Evolutionary conservation across 768 basidiomycete species (phyloP), one percentile per base, ranked within the genome.

Genomic region (Lactifluus echinatus): DNA sequence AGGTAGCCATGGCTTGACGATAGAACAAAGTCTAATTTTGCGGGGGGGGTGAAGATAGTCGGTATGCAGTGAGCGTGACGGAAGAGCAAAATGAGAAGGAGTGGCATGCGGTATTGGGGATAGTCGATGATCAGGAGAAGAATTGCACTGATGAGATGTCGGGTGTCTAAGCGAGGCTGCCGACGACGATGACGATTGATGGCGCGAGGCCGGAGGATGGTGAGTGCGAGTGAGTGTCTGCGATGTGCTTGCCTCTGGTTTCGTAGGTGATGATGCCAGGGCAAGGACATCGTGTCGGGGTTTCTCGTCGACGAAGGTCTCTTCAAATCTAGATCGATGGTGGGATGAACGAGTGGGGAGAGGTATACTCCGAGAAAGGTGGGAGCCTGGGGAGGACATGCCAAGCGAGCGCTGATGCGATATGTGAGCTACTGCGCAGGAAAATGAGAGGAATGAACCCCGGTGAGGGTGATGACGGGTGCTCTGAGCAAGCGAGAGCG

Each of bases 1-100:
- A 36, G 91, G 91, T 26, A 85, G 70, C 86, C 87, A 93, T 50
- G 87, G 81, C 61, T 78, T 80, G 61, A 89, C 63, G n/a, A 80
- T 70, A 61, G 78, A 80, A 63, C 73, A 71, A 23, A 64, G 42
- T 15, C 62, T 59, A 34, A 60, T 53, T 34, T 54, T 49, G 17
- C 62, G 61, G 21, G 61, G 63, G 17, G 63, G 53, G 37, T 57
- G 61, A 19, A 63, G 50, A 45, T 60, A 60, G 40, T 46, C 56
- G 26, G 55, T 51, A 29, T 64, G 63, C 34, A 64, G 29, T 39
- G 63, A 63, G 26, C 60, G 56, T 23, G 34, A 46, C 40, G 63
- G 63, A 26, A 53, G 31, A 15, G 63, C 63, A 57, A 62, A 56
- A 10, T 53, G 56, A 33, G 59, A 40, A 24, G 50, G 31, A 23